These are phyloP conservation scores for Aureobasidium zeae DNA, from an alignment of 2,329 filamentous ascomycete species.

Conservation along the genomic window DNA sequence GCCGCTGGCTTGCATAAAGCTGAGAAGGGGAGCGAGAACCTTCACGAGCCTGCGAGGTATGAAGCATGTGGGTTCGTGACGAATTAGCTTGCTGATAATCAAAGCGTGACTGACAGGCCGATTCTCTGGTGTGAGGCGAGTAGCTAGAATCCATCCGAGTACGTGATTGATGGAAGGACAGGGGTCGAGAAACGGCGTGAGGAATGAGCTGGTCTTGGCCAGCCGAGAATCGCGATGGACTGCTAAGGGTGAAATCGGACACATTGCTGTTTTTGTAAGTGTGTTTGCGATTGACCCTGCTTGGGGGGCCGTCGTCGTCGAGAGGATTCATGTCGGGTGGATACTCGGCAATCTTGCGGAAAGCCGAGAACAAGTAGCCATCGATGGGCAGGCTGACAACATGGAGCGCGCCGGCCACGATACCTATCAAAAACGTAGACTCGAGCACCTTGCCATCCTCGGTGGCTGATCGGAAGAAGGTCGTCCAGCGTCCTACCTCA, in stretches of 20 bases:
- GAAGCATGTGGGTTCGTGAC: slow-evolving; percentile 21
- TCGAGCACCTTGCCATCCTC: slow-evolving; percentile 51
- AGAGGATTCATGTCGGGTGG: slow-evolving; percentile 95
- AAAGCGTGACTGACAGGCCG: slow-evolving; percentile 32
- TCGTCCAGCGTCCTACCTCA: slow-evolving; percentile 52
- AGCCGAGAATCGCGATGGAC: slow-evolving; percentile 29
- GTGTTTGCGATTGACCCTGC: slow-evolving; percentile 51
- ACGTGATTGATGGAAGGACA: slow-evolving; percentile 77
- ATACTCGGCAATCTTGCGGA: slow-evolving; percentile 70
- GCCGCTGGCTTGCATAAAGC: slow-evolving; percentile 5
- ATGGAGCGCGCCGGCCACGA: slow-evolving; percentile 58
- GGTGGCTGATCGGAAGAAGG: slow-evolving; percentile 50
- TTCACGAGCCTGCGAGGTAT: slow-evolving; percentile 7
- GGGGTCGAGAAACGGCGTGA: slow-evolving; percentile 34
- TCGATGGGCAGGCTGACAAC: slow-evolving; percentile 60
- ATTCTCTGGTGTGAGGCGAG: slow-evolving; percentile 41
- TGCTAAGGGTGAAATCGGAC: slow-evolving; percentile 30
- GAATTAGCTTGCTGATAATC: slow-evolving; percentile 39
- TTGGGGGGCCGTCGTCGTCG: slow-evolving; percentile 74
- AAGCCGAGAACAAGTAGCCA: slow-evolving; percentile 65
- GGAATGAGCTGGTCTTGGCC: slow-evolving; percentile 36
- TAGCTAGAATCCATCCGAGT: slow-evolving; percentile 49
- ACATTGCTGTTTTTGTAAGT: slow-evolving; percentile 61
- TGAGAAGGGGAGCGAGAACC: slow-evolving; percentile 14
- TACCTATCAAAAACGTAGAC: slow-evolving; percentile 59